A percentile compares a stretch with the other conserved stretches of the same genome.
These are phyloP conservation scores for Eucalyptus cloeziana DNA, from an alignment of 345 rosid genomes.

Conservation along the genomic window DNA sequence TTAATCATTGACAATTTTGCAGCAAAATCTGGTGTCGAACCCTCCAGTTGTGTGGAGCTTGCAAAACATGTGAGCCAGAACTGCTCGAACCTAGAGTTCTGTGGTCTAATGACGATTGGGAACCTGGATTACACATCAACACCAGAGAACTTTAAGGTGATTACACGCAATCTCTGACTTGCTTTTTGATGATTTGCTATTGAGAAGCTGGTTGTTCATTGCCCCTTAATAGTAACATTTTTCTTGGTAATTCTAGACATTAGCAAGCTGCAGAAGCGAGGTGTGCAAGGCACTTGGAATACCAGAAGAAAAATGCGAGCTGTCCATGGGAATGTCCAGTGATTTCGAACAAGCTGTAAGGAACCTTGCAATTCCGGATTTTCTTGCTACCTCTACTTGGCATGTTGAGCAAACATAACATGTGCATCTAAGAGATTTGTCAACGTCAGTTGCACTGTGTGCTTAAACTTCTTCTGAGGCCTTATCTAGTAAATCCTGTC, in stretches of 20 bases:
- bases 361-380: background rate
- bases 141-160: conserved; percentile 93
- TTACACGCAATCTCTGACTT: background rate
- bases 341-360: conserved; percentile 97
- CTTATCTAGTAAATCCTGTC: background rate
- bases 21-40: conserved; percentile 93
- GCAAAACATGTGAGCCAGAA: conserved; percentile 51
- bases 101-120: conserved; percentile 94
- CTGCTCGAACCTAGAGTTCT: conserved; percentile 74
- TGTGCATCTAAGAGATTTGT: background rate
- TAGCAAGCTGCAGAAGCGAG: conserved; percentile 82
- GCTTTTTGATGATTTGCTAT: background rate
- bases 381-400: background rate
- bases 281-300: conserved; percentile 72
- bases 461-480: background rate
- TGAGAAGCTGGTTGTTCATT: background rate
- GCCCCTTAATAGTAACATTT: background rate
- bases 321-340: conserved; percentile 96
- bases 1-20: conserved; percentile 7
- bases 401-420: background rate
- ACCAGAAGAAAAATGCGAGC: conserved; percentile 79
- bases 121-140: conserved; percentile 90
- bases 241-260: conserved; percentile 32
- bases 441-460: background rate
- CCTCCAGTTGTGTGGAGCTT: conserved; percentile 71